Conservation (phyloP, 1,284 basidiomycete species). For the Quambalaria eucalypti region DNA sequence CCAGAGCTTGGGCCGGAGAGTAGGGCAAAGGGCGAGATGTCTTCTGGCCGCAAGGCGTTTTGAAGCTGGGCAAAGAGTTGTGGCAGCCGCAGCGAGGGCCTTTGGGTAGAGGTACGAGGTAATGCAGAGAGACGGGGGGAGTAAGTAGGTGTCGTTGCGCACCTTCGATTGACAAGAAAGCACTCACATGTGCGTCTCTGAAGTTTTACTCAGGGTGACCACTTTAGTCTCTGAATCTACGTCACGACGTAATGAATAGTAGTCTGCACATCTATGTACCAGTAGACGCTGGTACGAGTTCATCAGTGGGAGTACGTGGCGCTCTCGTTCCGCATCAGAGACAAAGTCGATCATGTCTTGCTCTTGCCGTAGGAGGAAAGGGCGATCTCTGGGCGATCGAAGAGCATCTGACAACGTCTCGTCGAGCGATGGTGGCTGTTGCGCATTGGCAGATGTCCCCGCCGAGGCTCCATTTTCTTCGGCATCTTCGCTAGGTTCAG, state of each 20-base stretch:
- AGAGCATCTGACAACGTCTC: conserved; percentile 26
- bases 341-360: conserved; percentile 23
- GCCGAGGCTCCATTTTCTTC: too few species aligned
- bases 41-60: not conserved
- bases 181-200: conserved; percentile 1
- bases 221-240: conserved; percentile 22
- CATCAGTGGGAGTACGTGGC: conserved; percentile 27
- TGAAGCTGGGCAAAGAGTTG: not conserved
- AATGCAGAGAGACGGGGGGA: too few species aligned
- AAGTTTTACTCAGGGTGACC: conserved; percentile 21
- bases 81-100: not conserved
- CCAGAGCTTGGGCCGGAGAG: not conserved
- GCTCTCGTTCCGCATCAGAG: not conserved
- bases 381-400: conserved; percentile 21
- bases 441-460: not conserved
- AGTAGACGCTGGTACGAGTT: conserved; percentile 33
- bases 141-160: not conserved
- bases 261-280: conserved; percentile 26
- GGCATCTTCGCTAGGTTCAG: too few species aligned
- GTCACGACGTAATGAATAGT: conserved; percentile 18
- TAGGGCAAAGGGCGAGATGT: not conserved
- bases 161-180: not conserved
- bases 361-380: conserved; percentile 30
- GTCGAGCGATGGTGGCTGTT: conserved; percentile 9
- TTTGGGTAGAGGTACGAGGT: too few species aligned